A percentile compares a stretch with the other conserved stretches of the same genome.
Evolutionary conservation across 2,329 filamentous ascomycete genomes (phyloP).

Genomic region (Coniella lustricola): DNA sequence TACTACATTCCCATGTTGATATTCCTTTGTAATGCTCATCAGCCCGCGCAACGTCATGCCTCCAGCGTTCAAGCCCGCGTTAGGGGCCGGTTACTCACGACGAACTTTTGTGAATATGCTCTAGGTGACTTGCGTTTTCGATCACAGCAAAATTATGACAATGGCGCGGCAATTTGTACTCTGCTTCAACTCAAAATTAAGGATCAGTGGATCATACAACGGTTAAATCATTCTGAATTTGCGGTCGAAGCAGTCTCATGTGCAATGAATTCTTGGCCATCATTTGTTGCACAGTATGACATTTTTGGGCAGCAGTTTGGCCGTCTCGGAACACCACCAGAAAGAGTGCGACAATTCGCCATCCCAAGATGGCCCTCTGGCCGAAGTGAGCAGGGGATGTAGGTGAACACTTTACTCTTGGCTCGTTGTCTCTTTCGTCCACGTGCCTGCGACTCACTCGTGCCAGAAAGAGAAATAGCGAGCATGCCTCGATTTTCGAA

Average conservation of each 20-base stretch:
- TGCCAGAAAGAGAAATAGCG: neutral
- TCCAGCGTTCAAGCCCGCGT: too few species aligned
- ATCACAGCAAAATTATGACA: too few species aligned
- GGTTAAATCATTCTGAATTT: neutral
- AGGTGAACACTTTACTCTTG: constrained; percentile 1
- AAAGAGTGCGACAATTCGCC: neutral
- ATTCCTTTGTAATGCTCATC: too few species aligned
- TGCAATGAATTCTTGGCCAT: neutral
- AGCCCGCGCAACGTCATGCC: too few species aligned
- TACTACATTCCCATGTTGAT: neutral
- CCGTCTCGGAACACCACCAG: neutral
- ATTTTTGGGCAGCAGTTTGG: neutral
- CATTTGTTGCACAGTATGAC: neutral
- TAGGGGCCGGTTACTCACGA: neutral
- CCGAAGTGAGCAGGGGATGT: neutral
- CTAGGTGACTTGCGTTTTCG: too few species aligned
- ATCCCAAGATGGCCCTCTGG: neutral
- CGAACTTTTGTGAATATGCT: neutral
- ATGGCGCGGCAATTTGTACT: too few species aligned
- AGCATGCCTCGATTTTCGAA: neutral
- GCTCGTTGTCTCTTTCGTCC: neutral
- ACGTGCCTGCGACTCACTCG: constrained; percentile 2
- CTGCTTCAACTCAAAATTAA: too few species aligned
- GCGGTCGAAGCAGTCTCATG: too few species aligned
- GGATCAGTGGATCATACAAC: too few species aligned